Percentiles rank a stretch among this genome's conserved stretches.
phyloP scores from a whole-genome alignment of 139 green algal species.

The Micractinium sp. region DNA sequence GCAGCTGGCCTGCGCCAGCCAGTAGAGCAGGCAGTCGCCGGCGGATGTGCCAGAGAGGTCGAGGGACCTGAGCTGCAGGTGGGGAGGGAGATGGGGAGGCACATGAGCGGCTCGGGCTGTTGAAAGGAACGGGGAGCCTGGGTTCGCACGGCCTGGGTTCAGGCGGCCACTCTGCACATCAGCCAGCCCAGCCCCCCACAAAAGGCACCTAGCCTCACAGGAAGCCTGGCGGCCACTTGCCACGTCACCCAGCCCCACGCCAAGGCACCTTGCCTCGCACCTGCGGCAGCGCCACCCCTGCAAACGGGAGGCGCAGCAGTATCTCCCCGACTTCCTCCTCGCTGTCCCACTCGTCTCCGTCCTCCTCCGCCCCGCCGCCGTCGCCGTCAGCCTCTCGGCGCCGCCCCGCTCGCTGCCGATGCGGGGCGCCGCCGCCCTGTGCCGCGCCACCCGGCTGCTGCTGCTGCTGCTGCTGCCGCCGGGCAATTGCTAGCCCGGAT shows the following conservation, averaged over 20 bases:
- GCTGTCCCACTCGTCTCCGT: not conserved
- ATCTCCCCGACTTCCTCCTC: not conserved
- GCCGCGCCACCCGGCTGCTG: not conserved
- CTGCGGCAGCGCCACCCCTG: not conserved
- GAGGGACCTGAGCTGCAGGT: constrained; percentile 13
- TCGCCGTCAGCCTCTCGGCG: not conserved
- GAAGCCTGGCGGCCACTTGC: too few species aligned
- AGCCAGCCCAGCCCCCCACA: not conserved
- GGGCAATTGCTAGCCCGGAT: not conserved
- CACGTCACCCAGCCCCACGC: not conserved
- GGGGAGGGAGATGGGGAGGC: not conserved
- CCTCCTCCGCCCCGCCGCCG: not conserved
- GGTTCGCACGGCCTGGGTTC: not conserved
- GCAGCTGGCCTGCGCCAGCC: constrained; percentile 26
- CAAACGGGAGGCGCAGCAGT: not conserved
- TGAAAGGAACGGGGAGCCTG: not conserved
- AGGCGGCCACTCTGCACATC: not conserved
- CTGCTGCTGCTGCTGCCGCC: not conserved
- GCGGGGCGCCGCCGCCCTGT: not conserved
- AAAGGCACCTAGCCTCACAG: too few species aligned
- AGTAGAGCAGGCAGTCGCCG: constrained; percentile 15
- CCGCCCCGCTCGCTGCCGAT: not conserved
- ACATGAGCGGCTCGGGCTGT: too few species aligned
- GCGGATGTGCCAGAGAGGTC: constrained; percentile 13
- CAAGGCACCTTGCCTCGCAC: not conserved